phyloP scores from a whole-genome alignment of 2,329 filamentous ascomycete genomes.

The Stagonosporopsis tanaceti region DNA sequence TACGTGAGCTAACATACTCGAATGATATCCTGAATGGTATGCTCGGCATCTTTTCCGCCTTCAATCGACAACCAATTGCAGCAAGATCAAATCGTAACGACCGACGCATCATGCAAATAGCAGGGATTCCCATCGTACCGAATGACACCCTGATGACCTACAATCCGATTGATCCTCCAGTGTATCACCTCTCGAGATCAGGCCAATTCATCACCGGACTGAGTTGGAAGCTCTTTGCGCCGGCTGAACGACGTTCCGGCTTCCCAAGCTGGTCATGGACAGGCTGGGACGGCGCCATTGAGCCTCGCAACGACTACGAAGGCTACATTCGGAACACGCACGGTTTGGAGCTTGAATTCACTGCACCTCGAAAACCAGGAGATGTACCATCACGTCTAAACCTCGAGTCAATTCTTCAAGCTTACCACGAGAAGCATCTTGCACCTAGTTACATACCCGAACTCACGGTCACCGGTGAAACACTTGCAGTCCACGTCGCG shows the following conservation, averaged over 20 bases:
- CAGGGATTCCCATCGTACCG: neutral
- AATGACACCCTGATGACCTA: neutral
- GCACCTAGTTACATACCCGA: neutral
- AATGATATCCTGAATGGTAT: neutral
- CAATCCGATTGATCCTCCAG: neutral
- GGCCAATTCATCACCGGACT: neutral
- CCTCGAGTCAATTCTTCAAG: neutral
- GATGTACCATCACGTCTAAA: neutral
- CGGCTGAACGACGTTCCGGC: neutral
- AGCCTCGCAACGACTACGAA: neutral
- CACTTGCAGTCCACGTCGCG: neutral
- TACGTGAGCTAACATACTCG: neutral
- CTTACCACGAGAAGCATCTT: neutral
- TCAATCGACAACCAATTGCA: neutral
- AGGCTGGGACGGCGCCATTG: neutral
- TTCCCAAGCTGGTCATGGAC: constrained; percentile 9
- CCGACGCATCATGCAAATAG: neutral
- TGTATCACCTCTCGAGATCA: neutral
- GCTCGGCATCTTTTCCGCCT: neutral
- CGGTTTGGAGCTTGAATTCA: neutral
- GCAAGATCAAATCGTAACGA: neutral
- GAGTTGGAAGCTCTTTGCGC: neutral
- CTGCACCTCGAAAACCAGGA: no score
- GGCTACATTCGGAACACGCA: neutral
- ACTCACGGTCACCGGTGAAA: neutral